Conservation (phyloP, 2,329 filamentous ascomycete genomes). For the Pestalotiopsis sp. region DNA sequence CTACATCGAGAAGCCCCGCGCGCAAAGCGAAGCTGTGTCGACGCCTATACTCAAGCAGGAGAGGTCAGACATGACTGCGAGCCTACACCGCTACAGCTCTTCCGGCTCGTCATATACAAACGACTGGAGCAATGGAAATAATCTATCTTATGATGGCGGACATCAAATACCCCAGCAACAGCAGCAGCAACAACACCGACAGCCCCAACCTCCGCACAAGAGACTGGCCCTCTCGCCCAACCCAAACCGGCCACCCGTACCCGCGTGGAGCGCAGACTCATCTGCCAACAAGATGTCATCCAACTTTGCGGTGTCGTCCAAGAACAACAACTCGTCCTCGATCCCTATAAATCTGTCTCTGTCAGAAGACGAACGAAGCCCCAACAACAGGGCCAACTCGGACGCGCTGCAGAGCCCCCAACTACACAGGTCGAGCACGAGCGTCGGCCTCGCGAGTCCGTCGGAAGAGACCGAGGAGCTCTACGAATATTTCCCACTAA, state of each 20-base stretch:
- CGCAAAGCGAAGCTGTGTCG: slow-evolving; percentile 35
- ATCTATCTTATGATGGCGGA: slow-evolving; percentile 30
- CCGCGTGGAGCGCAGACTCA: slow-evolving; percentile 44
- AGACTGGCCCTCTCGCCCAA: slow-evolving; percentile 55
- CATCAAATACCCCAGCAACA: slow-evolving; percentile 36
- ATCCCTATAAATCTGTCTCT: slow-evolving; percentile 55
- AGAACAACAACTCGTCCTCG: slow-evolving; percentile 28
- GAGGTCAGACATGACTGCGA: slow-evolving; percentile 28
- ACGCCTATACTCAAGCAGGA: slow-evolving; percentile 31
- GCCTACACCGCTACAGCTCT: slow-evolving; percentile 28
- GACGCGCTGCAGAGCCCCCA: slow-evolving; percentile 53
- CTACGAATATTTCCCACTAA: slow-evolving; percentile 94
- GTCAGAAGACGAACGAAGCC: slow-evolving; percentile 63
- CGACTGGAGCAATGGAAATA: slow-evolving; percentile 49
- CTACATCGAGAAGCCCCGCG: slow-evolving; percentile 49
- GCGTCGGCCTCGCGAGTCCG: slow-evolving; percentile 57
- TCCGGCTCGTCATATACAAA: slow-evolving; percentile 34
- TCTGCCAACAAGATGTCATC: slow-evolving; percentile 25
- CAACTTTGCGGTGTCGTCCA: slow-evolving; percentile 24
- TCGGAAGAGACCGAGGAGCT: slow-evolving; percentile 80
- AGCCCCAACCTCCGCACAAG: slow-evolving; percentile 44
- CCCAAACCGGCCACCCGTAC: slow-evolving; percentile 55
- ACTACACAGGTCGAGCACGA: slow-evolving; percentile 32
- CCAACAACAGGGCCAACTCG: slow-evolving; percentile 50
- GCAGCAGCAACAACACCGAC: slow-evolving; percentile 34